phyloP scores from a whole-genome alignment of 257 asterid genomes.

The Solanum medicagineum region DNA sequence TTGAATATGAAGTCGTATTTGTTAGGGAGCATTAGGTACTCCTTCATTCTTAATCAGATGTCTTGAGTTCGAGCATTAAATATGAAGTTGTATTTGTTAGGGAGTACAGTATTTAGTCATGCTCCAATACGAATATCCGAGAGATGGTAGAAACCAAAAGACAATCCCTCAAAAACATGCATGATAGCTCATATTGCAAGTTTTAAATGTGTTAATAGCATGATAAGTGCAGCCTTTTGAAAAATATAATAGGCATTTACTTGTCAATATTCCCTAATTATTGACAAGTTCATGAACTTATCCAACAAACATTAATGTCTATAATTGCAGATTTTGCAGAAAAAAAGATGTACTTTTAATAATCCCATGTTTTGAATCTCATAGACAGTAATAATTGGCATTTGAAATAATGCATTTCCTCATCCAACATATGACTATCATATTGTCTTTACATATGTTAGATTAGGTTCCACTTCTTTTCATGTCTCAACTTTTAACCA shows the following conservation, averaged over 20 bases:
- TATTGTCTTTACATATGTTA: background rate
- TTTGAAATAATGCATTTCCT: background rate
- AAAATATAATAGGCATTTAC: conserved; percentile 3
- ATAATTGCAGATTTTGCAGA: conserved; percentile 34
- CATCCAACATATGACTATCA: background rate
- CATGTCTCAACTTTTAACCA: conserved; percentile 16
- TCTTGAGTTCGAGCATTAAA: background rate
- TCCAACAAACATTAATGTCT: background rate
- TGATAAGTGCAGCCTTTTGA: conserved; percentile 9
- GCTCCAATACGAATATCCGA: background rate
- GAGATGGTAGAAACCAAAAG: fast-evolving
- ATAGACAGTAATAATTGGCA: background rate
- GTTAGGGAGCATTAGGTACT: background rate
- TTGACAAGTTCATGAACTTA: conserved; percentile 36
- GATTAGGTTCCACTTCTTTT: conserved; percentile 1
- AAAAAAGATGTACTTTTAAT: conserved; percentile 9
- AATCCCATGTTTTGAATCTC: conserved; percentile 7
- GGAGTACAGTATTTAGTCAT: too few species aligned
- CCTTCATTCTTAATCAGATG: background rate
- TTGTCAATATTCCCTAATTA: conserved; percentile 3
- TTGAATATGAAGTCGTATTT: background rate
- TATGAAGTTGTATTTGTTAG: background rate
- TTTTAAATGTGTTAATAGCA: background rate
- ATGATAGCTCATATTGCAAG: background rate
- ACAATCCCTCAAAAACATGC: background rate